phyloP scores from a whole-genome alignment of 2,329 filamentous ascomycete species.

The Penicillium brasilianum region DNA sequence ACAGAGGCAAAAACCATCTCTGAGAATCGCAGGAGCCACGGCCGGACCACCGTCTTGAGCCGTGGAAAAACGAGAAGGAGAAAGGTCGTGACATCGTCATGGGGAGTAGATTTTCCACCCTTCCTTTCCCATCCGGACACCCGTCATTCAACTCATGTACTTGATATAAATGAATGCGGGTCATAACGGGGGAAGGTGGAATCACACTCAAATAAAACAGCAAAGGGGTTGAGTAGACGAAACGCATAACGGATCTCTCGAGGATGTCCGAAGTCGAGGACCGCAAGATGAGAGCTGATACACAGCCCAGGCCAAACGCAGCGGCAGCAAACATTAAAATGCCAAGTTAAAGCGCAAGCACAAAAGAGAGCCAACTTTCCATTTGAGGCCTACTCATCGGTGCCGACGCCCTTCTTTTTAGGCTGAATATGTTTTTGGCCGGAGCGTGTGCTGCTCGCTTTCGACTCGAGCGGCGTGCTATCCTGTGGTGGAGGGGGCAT shows the following conservation, averaged over 20 bases:
- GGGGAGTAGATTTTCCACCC: neutral
- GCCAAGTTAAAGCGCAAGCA: constrained; percentile 3
- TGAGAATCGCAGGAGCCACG: constrained; percentile 31
- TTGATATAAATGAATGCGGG: neutral
- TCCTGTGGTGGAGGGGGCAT: constrained; percentile 33
- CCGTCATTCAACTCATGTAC: neutral
- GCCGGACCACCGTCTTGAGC: constrained; percentile 25
- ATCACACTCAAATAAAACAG: constrained; percentile 7
- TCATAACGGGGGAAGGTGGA: neutral
- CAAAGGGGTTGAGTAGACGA: constrained; percentile 12
- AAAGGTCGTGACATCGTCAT: constrained; percentile 44
- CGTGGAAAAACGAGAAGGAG: constrained; percentile 27
- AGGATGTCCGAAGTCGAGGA: constrained; percentile 7
- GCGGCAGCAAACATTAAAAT: neutral
- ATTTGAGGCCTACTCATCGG: constrained; percentile 34
- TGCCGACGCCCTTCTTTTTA: constrained; percentile 48
- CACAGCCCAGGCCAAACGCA: constrained; percentile 12
- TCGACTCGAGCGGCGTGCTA: constrained; percentile 27
- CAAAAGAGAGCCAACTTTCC: constrained; percentile 24
- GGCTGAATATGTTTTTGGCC: constrained; percentile 47
- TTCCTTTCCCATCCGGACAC: neutral
- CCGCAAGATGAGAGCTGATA: constrained; percentile 19
- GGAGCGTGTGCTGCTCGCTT: constrained; percentile 26
- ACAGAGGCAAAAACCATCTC: constrained; percentile 27
- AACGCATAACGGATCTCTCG: constrained; percentile 5